Conservation (phyloP, 176 grass and related monocot species). For the Eragrostis nindensis region DNA sequence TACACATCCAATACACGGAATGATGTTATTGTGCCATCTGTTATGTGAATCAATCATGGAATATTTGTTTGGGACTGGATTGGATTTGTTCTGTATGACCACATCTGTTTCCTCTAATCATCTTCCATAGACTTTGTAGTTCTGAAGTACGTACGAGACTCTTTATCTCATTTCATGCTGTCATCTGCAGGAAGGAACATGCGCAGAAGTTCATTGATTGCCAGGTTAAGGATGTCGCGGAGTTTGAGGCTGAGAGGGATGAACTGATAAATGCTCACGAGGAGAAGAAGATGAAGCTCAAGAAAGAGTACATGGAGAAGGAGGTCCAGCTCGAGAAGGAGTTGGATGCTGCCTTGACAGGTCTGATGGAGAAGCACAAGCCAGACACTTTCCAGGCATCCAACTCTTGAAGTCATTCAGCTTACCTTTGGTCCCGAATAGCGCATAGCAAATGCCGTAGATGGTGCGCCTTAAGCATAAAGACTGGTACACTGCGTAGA, state of each 20-base stretch:
- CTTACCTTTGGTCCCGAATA: neutral
- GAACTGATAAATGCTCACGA: conserved; percentile 57
- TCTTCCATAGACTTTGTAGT: neutral
- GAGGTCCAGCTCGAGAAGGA: conserved; percentile 63
- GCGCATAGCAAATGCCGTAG: neutral
- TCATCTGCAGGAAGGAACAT: conserved; percentile 61
- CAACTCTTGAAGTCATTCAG: conserved; percentile 11
- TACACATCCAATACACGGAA: conserved; percentile 23
- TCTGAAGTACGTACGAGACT: too few species aligned
- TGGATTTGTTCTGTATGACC: conserved; percentile 5
- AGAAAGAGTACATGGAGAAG: conserved; percentile 64
- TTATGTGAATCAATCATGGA: too few species aligned
- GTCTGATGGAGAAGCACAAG: conserved; percentile 75
- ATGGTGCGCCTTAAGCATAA: neutral
- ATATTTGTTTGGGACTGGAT: neutral
- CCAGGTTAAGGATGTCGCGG: conserved; percentile 65
- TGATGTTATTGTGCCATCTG: neutral
- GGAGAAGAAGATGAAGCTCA: conserved; percentile 56
- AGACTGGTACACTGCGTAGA: neutral
- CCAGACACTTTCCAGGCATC: conserved; percentile 62
- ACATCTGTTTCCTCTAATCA: neutral
- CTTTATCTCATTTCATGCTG: neutral
- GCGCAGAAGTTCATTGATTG: conserved; percentile 62
- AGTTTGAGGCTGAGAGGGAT: conserved; percentile 61
- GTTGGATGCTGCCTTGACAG: conserved; percentile 50